These are phyloP conservation scores for Fragilaria radians DNA, from an alignment of 108 stramenopile species.

Conservation along the genomic window DNA sequence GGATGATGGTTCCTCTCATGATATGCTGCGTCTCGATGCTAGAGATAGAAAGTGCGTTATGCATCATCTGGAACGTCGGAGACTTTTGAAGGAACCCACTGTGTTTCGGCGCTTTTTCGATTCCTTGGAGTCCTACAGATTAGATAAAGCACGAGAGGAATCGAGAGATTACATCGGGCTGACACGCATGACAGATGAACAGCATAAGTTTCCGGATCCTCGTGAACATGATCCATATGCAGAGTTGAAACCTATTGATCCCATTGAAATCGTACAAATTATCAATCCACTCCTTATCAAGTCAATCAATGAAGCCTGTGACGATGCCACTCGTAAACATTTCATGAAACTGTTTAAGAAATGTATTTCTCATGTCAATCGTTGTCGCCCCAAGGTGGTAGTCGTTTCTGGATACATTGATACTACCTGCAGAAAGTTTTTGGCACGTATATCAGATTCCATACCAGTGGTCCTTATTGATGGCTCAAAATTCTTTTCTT, in stretches of 20 bases:
- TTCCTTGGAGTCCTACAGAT: slow-evolving; percentile 36
- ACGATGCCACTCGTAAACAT: slow-evolving; percentile 32
- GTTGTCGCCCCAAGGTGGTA: slow-evolving; percentile 65
- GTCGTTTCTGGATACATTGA: slow-evolving; percentile 47
- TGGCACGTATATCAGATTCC: slow-evolving; percentile 72
- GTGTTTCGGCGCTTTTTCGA: slow-evolving; percentile 72
- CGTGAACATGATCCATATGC: slow-evolving; percentile 42
- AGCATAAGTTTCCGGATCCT: slow-evolving; percentile 56
- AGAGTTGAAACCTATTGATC: slow-evolving; percentile 24
- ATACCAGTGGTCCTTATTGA: slow-evolving; percentile 72
- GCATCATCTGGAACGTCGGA: slow-evolving; percentile 67
- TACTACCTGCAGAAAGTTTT: slow-evolving; percentile 53
- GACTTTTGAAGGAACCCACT: slow-evolving; percentile 59
- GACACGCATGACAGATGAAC: slow-evolving; percentile 78
- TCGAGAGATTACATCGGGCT: slow-evolving; percentile 69
- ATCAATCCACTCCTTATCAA: slow-evolving; percentile 50
- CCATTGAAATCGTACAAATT: slow-evolving; percentile 45
- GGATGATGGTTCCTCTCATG: slow-evolving; percentile 58
- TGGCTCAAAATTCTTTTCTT: slow-evolving; percentile 51
- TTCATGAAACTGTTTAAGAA: slow-evolving; percentile 63
- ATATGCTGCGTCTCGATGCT: slow-evolving; percentile 47
- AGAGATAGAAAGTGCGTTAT: slow-evolving; percentile 54
- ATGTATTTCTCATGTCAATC: slow-evolving; percentile 61
- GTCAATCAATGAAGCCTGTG: slow-evolving; percentile 14
- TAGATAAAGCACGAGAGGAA: slow-evolving; percentile 46